Evolutionary conservation across 192 early-diverging fungal genomes (phyloP), one percentile per base, ranked within the genome.

Genomic region (Spizellomyces punctatus): DNA sequence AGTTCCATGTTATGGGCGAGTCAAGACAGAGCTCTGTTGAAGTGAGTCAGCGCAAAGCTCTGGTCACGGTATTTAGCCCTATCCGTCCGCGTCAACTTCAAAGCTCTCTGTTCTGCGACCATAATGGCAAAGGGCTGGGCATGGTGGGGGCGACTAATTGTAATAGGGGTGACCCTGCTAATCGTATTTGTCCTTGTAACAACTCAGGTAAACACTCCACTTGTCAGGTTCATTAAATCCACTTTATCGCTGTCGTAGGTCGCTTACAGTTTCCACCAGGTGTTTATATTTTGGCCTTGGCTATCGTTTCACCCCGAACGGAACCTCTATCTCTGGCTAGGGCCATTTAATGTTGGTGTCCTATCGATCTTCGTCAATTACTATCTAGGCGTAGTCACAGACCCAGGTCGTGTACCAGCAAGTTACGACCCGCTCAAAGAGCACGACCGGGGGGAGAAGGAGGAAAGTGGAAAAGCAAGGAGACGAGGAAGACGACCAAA

Each of bases 361-460:
- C 77, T 88, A 42, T 82, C 91, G 46, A 88, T 96, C n/a, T 91
- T 87, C 78, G 82, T 91, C 81, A 96, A 97, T 81, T 99, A 97
- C 78, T 91, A 85, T 63, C 79, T 94, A 27, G 90, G 92, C 10
- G 89, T 86, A 62, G 77, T 74, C 1, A 93, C 91, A 22, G 79
- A 91, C 63, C 95, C 96, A 0, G 96, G 96, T n/a, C 68, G 79
- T 12, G 91, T 93, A 8, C 93, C 95, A 36, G 1, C 9, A 14
- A 67, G 54, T 16, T 79, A 76, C 68, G 55, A 76, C 17, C 77
- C 80, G 16, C 27, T 48, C n/a, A 8, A 36, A 36, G 27, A 36
- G 27, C 27, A 36, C 27, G 27, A 36, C 27, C 27, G 36, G 22
- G 10, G 6, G 7, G 22, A 54, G 44, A 0, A 12, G 2, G 1